Conservation (phyloP, 306 rosid species). For the Quercus glauca region DNA sequence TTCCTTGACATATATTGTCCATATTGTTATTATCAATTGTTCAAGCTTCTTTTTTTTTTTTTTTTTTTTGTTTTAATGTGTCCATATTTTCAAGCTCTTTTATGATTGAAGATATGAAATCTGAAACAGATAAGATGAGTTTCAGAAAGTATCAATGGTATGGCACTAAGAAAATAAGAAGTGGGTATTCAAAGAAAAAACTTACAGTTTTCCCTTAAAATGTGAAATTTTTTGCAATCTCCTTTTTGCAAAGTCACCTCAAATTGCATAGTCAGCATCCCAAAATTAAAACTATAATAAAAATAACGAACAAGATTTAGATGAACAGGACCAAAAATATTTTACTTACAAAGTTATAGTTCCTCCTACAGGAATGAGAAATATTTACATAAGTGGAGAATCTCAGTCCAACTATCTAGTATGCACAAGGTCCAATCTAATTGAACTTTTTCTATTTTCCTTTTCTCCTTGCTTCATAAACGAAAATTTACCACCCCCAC, state of each 20-base stretch:
- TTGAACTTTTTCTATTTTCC: too few relatives aligned
- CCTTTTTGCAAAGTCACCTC: conserved; percentile 33
- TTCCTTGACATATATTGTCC: not conserved
- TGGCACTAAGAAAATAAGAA: conserved; percentile 3
- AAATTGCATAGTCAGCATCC: conserved; percentile 28
- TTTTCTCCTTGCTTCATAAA: not conserved
- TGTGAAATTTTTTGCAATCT: conserved; percentile 45
- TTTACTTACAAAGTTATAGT: not conserved
- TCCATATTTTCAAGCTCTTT: too few relatives aligned
- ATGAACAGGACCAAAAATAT: not conserved
- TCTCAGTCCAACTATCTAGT: not conserved
- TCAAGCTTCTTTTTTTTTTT: not conserved
- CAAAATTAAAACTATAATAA: not conserved
- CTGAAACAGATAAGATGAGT: not conserved
- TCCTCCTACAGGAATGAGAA: not conserved
- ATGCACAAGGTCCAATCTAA: not conserved
- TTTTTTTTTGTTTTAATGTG: too few relatives aligned
- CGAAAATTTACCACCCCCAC: not conserved
- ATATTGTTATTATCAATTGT: not conserved
- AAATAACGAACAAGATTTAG: not conserved
- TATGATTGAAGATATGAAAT: not conserved
- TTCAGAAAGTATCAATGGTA: conserved; percentile 9
- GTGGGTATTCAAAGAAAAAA: conserved; percentile 8
- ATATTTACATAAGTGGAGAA: not conserved
- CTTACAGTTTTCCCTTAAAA: conserved; percentile 53